Base-by-base conservation (phyloP, 352 stramenopile species). In the Globisporangium takayamanum region DNA sequence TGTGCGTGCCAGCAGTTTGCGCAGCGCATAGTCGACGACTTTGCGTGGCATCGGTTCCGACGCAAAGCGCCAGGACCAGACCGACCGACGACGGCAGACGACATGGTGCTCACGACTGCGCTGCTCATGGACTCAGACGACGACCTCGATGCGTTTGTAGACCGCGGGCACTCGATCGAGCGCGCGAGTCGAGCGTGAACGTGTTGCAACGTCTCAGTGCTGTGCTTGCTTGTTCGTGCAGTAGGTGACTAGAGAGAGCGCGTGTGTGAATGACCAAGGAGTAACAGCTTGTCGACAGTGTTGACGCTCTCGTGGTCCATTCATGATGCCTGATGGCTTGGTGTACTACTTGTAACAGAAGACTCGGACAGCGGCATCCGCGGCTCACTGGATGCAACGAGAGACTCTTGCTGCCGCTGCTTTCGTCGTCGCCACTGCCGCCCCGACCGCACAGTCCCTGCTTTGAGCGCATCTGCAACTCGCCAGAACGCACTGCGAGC, bases 401-500 rank as follows among this genome's bases (percentile, higher is more conserved):
- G 6, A 39, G 33, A 14, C 33, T 14, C 5, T 39, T 39, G 61
- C 44, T 72, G 58, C 14, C 52, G 59, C 62, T 79, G 84, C 53
- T 81, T 63, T 66, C 85, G 66, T 53, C 83, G 66, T 63, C 85
- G 66, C 83, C 83, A 95, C 33, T 78, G 69, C 2, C 85, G 74
- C 28, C 79, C 75, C 3, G 74, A 87, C 2, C 76, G 78, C 37
- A 92, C 28, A 2, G 73, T 88, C 0, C 69, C 76, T 18, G 72
- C 73, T 69, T 90, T 85, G 25, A 92, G 60, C 42, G 70, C 54
- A 30, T 92, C 78, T 7, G 60, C 69, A 18, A 69, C 66, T 22
- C 69, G 73, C 85, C 85, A 95, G 59, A 90, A 95, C 15, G 64
- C 63, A 18, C 73, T 70, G 16, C 85, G 76, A 12, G 74, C 65